Evolutionary conservation across 805 yeast species (phyloP), one percentile per base, ranked within the genome.

Genomic region (Komagataella phaffii): DNA sequence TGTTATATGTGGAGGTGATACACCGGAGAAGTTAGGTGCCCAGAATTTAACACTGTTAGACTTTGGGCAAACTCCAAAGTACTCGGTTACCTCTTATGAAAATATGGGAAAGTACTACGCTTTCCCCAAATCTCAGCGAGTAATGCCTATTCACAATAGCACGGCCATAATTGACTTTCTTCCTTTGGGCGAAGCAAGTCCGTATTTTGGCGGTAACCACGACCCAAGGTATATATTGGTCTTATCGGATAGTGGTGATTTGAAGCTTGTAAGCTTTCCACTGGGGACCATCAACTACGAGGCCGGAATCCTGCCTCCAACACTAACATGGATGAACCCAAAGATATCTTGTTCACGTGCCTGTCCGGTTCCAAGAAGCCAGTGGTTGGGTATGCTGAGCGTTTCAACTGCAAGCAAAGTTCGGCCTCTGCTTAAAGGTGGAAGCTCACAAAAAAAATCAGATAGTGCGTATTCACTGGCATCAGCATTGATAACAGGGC

Each of bases 371-470:
- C 81, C 81, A 4, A 71, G 81, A 45, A 76, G 75, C 46, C 79
- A 82, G 52, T 88, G 96, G 96, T 70, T 79, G 46, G 88, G 95
- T n/a, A 79, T 88, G 74, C 74, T 85, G 70, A 70, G 77, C 7
- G 66, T 76, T n/a, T 64, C 81, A 0, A 49, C 48, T 12, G 21
- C 51, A 5, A 50, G 50, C 24, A 44, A 19, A 12, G 18, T 24
- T 24, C 58, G 57, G 10, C 66, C 77, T 7, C 65, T 88, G 4
- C 69, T 90, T 43, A 75, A 73, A 51, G 99, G 99, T 49, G 99
- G 99, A 4, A 77, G 81, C 2, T 85, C 96, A 0, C 74, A 73
- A 0, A 68, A 73, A 36, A 72, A 75, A 19, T 70, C 69, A 30
- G 64, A 74, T 45, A 74, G 81, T 49, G 68, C 74, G 1, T 67